phyloP scores from a whole-genome alignment of 2,329 filamentous ascomycete species.

The Trichoderma afroharzianum region DNA sequence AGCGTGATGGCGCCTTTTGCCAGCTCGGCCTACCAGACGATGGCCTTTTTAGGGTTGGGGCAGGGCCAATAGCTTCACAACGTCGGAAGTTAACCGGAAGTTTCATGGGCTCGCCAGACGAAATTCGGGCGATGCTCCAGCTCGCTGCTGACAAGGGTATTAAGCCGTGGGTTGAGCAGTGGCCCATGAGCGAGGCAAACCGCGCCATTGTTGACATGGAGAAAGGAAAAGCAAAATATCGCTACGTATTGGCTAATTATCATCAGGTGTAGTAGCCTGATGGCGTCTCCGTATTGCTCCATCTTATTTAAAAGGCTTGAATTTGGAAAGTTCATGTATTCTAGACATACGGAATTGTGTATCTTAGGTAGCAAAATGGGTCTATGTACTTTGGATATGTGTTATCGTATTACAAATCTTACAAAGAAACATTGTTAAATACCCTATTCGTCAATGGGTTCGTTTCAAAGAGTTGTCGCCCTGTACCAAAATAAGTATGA shows the following conservation, averaged over 20 bases:
- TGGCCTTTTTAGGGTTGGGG: slow-evolving; percentile 31
- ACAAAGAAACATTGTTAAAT: too few relatives aligned
- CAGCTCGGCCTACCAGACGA: slow-evolving; percentile 50
- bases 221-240: slow-evolving; percentile 47
- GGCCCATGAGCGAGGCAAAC: slow-evolving; percentile 54
- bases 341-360: too few relatives aligned
- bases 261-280: background rate
- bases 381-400: too few relatives aligned
- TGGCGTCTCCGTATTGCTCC: too few relatives aligned
- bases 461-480: too few relatives aligned
- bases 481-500: too few relatives aligned
- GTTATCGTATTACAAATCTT: too few relatives aligned
- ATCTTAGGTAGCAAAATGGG: too few relatives aligned
- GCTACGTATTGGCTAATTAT: slow-evolving; percentile 46
- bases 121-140: slow-evolving; percentile 58
- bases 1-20: slow-evolving; percentile 57
- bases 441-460: too few relatives aligned
- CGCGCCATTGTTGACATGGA: slow-evolving; percentile 53
- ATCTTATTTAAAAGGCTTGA: too few relatives aligned
- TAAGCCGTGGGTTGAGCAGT: slow-evolving; percentile 53
- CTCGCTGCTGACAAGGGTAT: slow-evolving; percentile 55
- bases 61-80: slow-evolving; percentile 38
- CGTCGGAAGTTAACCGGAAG: slow-evolving; percentile 44
- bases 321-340: too few relatives aligned
- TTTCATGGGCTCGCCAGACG: slow-evolving; percentile 46